phyloP scores from a whole-genome alignment of 2,329 filamentous ascomycete genomes.

The Aureobasidium sp. region DNA sequence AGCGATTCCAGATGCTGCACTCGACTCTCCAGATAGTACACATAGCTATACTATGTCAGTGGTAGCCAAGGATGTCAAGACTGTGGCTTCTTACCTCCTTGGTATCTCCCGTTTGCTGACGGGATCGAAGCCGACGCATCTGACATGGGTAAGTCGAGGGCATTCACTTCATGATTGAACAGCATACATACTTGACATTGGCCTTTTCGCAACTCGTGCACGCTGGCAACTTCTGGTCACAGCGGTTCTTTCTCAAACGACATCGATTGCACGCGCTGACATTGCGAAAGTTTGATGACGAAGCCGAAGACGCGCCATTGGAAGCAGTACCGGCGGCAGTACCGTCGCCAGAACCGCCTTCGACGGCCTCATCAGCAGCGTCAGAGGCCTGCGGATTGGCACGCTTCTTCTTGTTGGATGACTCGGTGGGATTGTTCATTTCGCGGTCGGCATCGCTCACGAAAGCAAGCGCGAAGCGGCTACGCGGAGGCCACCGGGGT shows the following conservation, averaged over 20 bases:
- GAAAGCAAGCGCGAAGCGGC: slow-evolving; percentile 5
- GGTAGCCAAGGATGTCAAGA: not conserved
- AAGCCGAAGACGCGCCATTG: slow-evolving; percentile 42
- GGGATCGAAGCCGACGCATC: slow-evolving; percentile 87
- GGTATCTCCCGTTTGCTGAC: slow-evolving; percentile 96
- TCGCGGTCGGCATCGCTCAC: slow-evolving; percentile 11
- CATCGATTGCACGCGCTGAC: slow-evolving; percentile 94
- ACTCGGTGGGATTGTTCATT: slow-evolving; percentile 11
- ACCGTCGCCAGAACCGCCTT: not conserved
- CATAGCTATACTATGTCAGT: slow-evolving; percentile 66
- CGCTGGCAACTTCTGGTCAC: slow-evolving; percentile 84
- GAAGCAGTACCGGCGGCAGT: not conserved
- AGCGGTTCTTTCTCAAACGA: slow-evolving; percentile 84
- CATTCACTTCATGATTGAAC: not conserved
- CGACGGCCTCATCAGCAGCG: not conserved
- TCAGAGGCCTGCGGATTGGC: not conserved
- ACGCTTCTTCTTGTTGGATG: slow-evolving; percentile 15
- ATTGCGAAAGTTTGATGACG: slow-evolving; percentile 51
- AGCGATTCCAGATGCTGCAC: slow-evolving; percentile 75
- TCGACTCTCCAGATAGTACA: slow-evolving; percentile 86
- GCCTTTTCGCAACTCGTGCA: slow-evolving; percentile 91
- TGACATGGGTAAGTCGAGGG: not conserved
- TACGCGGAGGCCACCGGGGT: slow-evolving; percentile 8
- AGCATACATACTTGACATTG: slow-evolving; percentile 51
- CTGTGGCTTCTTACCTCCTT: slow-evolving; percentile 44